These are phyloP conservation scores for Hydnomerulius pinastri DNA, from an alignment of 768 basidiomycete species.

Conservation along the genomic window DNA sequence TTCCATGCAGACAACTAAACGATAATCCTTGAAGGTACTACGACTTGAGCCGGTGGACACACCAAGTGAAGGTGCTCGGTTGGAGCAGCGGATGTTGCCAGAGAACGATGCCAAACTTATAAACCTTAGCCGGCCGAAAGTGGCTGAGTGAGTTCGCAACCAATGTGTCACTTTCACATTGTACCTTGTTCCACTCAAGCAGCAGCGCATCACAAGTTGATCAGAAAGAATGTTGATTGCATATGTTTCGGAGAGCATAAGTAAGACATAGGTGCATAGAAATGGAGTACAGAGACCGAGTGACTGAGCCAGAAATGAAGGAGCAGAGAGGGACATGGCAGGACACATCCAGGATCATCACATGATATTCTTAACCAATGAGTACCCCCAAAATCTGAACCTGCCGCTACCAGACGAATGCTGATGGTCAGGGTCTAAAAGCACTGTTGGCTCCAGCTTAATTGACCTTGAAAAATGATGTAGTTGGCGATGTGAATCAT, in stretches of 20 bases:
- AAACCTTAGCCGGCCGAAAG: conserved; percentile 25
- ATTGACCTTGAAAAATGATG: conserved; percentile 19
- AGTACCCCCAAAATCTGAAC: conserved; percentile 11
- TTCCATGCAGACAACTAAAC: conserved; percentile 29
- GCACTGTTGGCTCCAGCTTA: conserved; percentile 25
- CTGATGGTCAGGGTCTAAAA: conserved; percentile 20
- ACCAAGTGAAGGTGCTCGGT: conserved; percentile 7
- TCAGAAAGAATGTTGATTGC: not conserved
- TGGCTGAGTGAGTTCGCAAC: conserved; percentile 10
- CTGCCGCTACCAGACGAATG: conserved; percentile 3
- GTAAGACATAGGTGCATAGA: conserved; percentile 10
- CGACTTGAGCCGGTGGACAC: conserved; percentile 3
- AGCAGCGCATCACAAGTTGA: no score
- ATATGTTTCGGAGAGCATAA: not conserved
- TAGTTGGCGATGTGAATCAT: conserved; percentile 3
- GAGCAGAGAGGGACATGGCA: not conserved
- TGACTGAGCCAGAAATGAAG: not conserved
- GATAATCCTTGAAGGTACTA: not conserved
- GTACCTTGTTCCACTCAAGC: not conserved
- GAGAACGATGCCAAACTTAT: conserved; percentile 16
- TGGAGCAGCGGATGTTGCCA: conserved; percentile 18
- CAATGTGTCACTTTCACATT: not conserved
- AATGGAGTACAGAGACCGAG: not conserved
- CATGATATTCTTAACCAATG: conserved; percentile 21
- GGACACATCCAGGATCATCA: conserved; percentile 11